Evolutionary conservation across 345 rosid species (phyloP), one percentile per base, ranked within the genome.

Genomic region (Jatropha curcas): DNA sequence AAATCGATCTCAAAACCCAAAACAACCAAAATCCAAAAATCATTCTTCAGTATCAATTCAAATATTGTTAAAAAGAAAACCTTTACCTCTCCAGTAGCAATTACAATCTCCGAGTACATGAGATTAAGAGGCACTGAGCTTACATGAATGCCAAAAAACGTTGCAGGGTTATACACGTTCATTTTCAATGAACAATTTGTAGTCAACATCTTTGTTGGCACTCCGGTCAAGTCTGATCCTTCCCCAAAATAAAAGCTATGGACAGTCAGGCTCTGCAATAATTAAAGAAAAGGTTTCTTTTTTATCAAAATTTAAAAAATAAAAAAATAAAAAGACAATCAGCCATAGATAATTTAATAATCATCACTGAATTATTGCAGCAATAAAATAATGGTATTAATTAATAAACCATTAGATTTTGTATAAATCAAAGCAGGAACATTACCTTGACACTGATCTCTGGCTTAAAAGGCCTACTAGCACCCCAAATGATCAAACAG

Each of bases 81-180:
- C n/a, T n/a, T 60, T 72, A 77, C 81, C 76, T 61, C 57, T 25
- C 81, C 77, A 9, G 76, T 60, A 1, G 81, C 81, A 24, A 61
- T 65, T 1, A 20, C n/a, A 22, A 77, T 65, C 64, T 77, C 68
- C 0, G 58, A 77, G 66, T 51, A 67, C 60, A 67, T 60, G 30
- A 77, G 73, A 67, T 50, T 39, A 22, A 77, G 37, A 30, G 77
- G 81, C 16, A 56, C 20, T 12, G 77, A 72, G 48, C 60, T 72
- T 28, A 72, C 73, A 25, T 61, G 58, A 31, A 77, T 77, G 4
- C 81, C 81, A 28, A 72, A 77, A 45, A 67, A 67, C 0, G 65
- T 67, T 9, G 70, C 73, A 7, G 76, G 73, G 31, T 68, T 72
- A 34, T 77, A 61, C 30, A 77, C 64, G 19, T 30, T 72, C 57